These are phyloP conservation scores for Triticum dicoccoides DNA, from an alignment of 176 grass and related monocot genomes.

Conservation along the genomic window DNA sequence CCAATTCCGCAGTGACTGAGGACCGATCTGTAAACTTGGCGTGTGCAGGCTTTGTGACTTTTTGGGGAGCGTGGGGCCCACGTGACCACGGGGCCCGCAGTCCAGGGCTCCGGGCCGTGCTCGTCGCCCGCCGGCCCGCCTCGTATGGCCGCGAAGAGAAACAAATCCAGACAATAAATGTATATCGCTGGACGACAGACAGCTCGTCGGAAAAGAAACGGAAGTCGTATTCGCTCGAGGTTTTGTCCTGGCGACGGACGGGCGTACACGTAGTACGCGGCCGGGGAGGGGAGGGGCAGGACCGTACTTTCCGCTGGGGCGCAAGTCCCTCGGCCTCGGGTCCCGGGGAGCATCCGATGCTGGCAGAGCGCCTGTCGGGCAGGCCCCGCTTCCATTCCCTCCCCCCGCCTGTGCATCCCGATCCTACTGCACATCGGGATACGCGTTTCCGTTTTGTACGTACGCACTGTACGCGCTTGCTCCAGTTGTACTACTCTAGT, in stretches of 20 bases:
- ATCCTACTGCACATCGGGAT: background rate
- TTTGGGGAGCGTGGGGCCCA: background rate
- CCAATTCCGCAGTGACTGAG: background rate
- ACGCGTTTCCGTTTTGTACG: background rate
- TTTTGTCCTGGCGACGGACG: too few species aligned
- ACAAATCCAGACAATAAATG: background rate
- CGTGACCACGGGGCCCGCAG: background rate
- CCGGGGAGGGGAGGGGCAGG: background rate
- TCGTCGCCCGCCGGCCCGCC: too few species aligned
- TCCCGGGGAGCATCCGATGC: constrained; percentile 40
- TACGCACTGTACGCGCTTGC: too few species aligned
- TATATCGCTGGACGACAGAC: background rate
- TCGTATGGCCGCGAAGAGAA: background rate
- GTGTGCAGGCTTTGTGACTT: background rate
- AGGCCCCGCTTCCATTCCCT: constrained; percentile 27
- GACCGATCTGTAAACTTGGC: background rate
- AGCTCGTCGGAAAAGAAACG: background rate
- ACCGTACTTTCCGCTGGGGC: background rate
- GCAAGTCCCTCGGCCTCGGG: background rate
- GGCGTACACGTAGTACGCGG: background rate
- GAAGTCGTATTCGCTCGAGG: background rate
- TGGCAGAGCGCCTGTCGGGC: constrained; percentile 21
- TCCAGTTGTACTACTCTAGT: too few species aligned
- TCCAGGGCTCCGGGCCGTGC: background rate
- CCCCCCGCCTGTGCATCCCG: background rate